Percentiles rank a stretch among this genome's conserved stretches.
Evolutionary conservation across 192 early-diverging fungal species (phyloP).

Genomic region (Backusella westeae): DNA sequence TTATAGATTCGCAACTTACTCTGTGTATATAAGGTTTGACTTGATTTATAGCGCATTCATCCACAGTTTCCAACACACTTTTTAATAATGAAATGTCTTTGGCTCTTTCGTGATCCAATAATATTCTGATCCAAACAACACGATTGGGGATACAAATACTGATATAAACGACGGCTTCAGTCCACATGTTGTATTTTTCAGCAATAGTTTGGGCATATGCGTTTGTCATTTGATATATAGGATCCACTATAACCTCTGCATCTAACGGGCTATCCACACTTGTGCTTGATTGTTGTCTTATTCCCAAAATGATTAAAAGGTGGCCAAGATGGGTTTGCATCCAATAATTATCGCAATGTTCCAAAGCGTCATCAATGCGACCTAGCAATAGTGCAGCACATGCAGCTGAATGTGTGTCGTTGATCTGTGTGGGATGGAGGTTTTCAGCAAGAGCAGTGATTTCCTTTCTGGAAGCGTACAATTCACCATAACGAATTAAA

Average conservation of each 20-base stretch:
- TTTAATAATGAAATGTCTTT: neutral
- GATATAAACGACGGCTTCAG: conserved; percentile 15
- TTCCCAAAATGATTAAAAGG: neutral
- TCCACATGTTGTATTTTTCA: conserved; percentile 10
- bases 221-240: conserved; percentile 9
- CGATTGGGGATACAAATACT: conserved; percentile 8
- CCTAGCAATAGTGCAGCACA: neutral
- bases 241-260: conserved; percentile 8
- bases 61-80: neutral
- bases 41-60: neutral
- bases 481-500: neutral
- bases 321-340: conserved; percentile 18
- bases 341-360: neutral
- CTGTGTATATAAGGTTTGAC: neutral
- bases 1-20: neutral
- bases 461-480: neutral
- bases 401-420: neutral
- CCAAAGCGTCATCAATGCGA: neutral
- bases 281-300: neutral
- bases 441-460: neutral
- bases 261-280: neutral
- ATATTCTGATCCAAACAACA: conserved; percentile 8
- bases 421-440: neutral
- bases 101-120: neutral
- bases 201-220: conserved; percentile 13